Percentiles rank a stretch among this genome's conserved stretches.
phyloP scores from a whole-genome alignment of 345 rosid species.

The Aethionema arabicum region DNA sequence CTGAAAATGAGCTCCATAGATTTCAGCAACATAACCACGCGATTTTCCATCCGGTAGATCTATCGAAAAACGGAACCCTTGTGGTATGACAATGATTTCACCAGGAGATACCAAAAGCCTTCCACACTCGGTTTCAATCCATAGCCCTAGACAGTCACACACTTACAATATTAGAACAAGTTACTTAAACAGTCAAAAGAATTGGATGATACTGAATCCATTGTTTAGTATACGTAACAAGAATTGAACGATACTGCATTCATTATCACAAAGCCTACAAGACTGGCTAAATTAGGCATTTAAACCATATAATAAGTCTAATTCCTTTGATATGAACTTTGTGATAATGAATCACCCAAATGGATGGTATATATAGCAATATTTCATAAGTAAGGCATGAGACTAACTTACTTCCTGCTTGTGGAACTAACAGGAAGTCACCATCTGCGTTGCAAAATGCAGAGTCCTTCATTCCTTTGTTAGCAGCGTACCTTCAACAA shows the following conservation, averaged over 20 bases:
- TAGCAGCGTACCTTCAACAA: conserved; percentile 69
- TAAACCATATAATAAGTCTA: not conserved
- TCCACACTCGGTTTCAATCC: conserved; percentile 95
- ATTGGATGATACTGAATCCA: not conserved
- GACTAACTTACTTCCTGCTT: conserved; percentile 73
- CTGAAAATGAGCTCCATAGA: conserved; percentile 91
- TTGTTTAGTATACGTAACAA: not conserved
- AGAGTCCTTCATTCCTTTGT: conserved; percentile 79
- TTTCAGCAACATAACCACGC: conserved; percentile 87
- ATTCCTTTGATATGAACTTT: not conserved
- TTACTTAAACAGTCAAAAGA: not conserved
- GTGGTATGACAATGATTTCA: conserved; percentile 83
- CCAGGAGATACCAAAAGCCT: conserved; percentile 80
- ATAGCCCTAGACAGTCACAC: conserved; percentile 54
- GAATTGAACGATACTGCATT: not conserved
- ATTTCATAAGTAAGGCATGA: not conserved
- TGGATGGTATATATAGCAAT: not conserved
- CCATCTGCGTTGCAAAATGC: conserved; percentile 97
- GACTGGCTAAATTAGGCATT: not conserved
- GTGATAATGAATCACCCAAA: not conserved
- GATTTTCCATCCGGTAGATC: conserved; percentile 86
- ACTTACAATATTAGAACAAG: conserved; percentile 14
- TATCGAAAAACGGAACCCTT: conserved; percentile 78
- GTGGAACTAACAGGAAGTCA: conserved; percentile 91
- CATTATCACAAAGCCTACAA: not conserved